These are phyloP conservation scores for Schizochytrium sp. DNA, from an alignment of 108 stramenopile genomes.

Conservation along the genomic window DNA sequence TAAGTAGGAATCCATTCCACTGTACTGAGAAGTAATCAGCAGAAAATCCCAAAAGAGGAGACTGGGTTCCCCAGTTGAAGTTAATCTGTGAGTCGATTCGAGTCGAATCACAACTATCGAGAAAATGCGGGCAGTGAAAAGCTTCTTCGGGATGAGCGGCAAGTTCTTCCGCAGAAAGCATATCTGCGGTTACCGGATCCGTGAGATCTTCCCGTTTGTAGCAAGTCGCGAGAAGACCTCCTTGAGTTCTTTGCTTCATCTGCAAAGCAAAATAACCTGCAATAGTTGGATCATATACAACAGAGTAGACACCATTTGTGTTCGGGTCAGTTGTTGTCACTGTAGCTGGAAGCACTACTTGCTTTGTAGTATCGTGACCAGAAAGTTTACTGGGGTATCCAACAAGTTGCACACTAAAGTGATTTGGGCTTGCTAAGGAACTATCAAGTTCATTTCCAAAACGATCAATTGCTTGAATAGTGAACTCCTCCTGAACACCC, in stretches of 20 bases:
- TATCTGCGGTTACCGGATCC: slow-evolving; percentile 75
- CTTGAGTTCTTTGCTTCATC: slow-evolving; percentile 73
- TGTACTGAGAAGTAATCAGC: slow-evolving; percentile 81
- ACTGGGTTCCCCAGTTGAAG: slow-evolving; percentile 78
- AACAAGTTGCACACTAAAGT: background rate
- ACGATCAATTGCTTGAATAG: slow-evolving; percentile 77
- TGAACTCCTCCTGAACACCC: slow-evolving; percentile 77
- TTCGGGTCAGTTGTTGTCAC: slow-evolving; percentile 63
- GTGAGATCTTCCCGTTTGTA: slow-evolving; percentile 78
- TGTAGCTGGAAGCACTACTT: background rate
- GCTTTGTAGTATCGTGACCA: background rate
- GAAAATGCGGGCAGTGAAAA: slow-evolving; percentile 60
- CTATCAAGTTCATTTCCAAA: slow-evolving; percentile 82
- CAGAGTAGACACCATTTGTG: slow-evolving; percentile 77
- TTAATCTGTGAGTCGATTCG: slow-evolving; percentile 73
- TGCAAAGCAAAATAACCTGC: slow-evolving; percentile 78
- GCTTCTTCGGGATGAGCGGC: background rate
- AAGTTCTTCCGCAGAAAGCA: slow-evolving; percentile 62
- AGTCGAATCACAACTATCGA: slow-evolving; percentile 79
- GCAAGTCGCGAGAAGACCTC: slow-evolving; percentile 83
- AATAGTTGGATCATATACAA: slow-evolving; percentile 74
- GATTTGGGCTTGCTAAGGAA: background rate
- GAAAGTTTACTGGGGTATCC: slow-evolving; percentile 7
- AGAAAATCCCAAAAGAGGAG: slow-evolving; percentile 80
- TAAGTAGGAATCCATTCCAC: slow-evolving; percentile 78